Conservation (phyloP, 208 protist species). For the Leptomonas seymouri region DNA sequence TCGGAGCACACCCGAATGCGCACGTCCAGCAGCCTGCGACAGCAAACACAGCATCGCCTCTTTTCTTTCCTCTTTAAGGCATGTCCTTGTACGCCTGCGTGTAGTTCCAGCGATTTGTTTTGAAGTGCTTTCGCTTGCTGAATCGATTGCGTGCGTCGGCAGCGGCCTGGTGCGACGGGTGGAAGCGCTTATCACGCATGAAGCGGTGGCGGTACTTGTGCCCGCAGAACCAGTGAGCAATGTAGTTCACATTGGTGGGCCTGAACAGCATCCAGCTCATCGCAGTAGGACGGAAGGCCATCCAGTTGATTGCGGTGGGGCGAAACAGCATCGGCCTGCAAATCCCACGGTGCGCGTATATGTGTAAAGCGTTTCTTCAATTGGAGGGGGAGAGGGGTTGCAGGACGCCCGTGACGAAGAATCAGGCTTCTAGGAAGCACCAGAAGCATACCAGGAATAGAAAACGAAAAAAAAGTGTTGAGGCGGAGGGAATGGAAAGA, state of each 20-base stretch:
- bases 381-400: too few species aligned
- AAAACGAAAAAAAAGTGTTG: too few species aligned
- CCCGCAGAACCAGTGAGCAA: constrained; percentile 90
- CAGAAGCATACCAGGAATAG: too few species aligned
- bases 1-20: neutral
- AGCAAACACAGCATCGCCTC: neutral
- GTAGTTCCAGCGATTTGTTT: constrained; percentile 93
- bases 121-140: constrained; percentile 82
- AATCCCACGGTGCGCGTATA: neutral
- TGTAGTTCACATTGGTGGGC: constrained; percentile 49
- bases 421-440: too few species aligned
- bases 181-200: constrained; percentile 90
- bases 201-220: constrained; percentile 88
- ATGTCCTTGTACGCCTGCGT: constrained; percentile 92
- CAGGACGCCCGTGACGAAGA: too few species aligned
- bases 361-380: neutral
- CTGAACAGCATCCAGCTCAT: constrained; percentile 45
- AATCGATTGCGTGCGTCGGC: constrained; percentile 83
- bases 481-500: neutral
- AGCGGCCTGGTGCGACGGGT: constrained; percentile 77
- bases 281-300: constrained; percentile 38
- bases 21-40: neutral
- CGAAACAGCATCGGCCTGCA: constrained; percentile 22
- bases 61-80: constrained; percentile 57
- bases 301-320: constrained; percentile 17